Evolutionary conservation across 2,329 filamentous ascomycete species (phyloP).

Genomic region (Phyllosticta paracitricarpa): DNA sequence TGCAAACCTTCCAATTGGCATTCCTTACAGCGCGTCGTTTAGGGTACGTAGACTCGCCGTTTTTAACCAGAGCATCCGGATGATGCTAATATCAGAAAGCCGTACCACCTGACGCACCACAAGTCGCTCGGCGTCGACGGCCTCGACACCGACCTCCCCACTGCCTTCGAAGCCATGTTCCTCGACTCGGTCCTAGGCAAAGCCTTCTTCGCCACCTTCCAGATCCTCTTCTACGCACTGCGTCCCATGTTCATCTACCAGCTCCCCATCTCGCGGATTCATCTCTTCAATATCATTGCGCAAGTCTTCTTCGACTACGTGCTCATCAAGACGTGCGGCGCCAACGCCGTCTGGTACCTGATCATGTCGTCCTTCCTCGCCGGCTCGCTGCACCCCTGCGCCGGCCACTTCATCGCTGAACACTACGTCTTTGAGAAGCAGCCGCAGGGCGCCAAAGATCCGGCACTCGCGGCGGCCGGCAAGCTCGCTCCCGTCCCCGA

Average conservation of each 20-base stretch:
- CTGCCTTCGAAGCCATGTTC: constrained; percentile 79
- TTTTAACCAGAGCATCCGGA: not conserved
- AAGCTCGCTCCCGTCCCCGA: constrained; percentile 55
- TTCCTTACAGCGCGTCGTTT: constrained; percentile 95
- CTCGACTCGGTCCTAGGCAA: constrained; percentile 93
- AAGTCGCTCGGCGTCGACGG: constrained; percentile 96
- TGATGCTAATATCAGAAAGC: constrained; percentile 39
- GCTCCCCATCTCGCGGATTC: constrained; percentile 76
- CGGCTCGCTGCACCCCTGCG: constrained; percentile 85
- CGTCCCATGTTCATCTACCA: constrained; percentile 91
- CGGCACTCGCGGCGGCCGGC: constrained; percentile 29
- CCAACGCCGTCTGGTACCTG: constrained; percentile 66
- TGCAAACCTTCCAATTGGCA: constrained; percentile 89
- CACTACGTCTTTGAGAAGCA: constrained; percentile 49
- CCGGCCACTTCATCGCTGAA: constrained; percentile 97
- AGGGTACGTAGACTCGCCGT: constrained; percentile 46
- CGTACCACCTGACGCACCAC: constrained; percentile 97
- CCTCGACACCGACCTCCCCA: constrained; percentile 91
- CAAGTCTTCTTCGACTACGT: constrained; percentile 70
- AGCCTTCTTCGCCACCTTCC: constrained; percentile 98
- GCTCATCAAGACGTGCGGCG: constrained; percentile 51
- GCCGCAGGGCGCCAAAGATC: constrained; percentile 47
- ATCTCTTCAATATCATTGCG: constrained; percentile 67
- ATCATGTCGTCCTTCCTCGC: constrained; percentile 87
- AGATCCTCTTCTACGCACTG: constrained; percentile 97